Evolutionary conservation across 768 basidiomycete species (phyloP), one percentile per base, ranked within the genome.

Genomic region (Lenzites betulinus): DNA sequence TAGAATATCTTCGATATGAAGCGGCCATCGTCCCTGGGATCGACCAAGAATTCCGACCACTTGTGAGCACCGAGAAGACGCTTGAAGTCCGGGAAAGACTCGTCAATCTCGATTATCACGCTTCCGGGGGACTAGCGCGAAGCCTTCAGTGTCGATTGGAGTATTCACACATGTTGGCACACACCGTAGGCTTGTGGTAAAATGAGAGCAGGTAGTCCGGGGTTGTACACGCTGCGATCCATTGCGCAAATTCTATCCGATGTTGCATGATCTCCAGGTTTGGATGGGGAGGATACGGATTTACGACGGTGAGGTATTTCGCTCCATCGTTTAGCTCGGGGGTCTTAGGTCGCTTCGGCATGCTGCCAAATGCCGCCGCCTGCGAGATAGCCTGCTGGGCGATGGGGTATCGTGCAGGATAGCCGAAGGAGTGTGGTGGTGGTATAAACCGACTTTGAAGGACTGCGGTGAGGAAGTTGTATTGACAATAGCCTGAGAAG

Each of bases 291-390:
- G 79, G 79, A 57, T 78, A 82, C 0, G 80, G 81, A 39, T 76
- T 60, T 1, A 78, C 75, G 63, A 82, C 75, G n/a, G 77, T 75
- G 7, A 82, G 67, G 60, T 78, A 81, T 38, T 71, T 67, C 0
- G 80, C 79, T 50, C 79, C 81, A 35, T 81, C 80, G 35, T 79
- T 75, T 7, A 65, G 66, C 11, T 78, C 78, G 9, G 77, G 77
- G 3, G 81, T 80, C 41, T 66, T 58, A 4, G 69, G 54, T 15
- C 81, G 79, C 64, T 80, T 79, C 0, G 76, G 75, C 80, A 81
- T 77, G 65, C 20, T 55, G 22, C 2, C 23, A 25, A 13, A 12
- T 6, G 9, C 11, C 22, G 3, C 36, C 35, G 38, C 44, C 23
- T 9, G 22, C 8, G 11, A 23, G 20, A 12, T 8, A 25, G 30